A percentile compares a stretch with the other conserved stretches of the same genome.
phyloP scores from a whole-genome alignment of 2,329 filamentous ascomycete species.

The Neurospora sp. region DNA sequence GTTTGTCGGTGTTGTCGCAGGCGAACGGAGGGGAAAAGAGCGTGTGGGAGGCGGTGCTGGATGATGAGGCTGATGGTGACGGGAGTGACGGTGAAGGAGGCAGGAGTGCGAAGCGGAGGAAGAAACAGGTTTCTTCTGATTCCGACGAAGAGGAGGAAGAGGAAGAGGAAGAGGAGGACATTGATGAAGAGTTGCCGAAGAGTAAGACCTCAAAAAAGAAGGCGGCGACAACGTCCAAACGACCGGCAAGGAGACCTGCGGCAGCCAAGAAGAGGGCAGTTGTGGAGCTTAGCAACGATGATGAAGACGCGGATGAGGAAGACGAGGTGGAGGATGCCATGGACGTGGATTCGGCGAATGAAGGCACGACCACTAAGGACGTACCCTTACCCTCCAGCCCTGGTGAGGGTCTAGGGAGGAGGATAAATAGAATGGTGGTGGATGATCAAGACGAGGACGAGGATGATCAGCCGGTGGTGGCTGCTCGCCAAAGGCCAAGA shows the following conservation, averaged over 20 bases:
- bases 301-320: constrained; percentile 19
- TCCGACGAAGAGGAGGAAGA: constrained; percentile 16
- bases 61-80: constrained; percentile 12
- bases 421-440: constrained; percentile 16
- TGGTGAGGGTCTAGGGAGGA: constrained; percentile 10
- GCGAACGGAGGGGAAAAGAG: constrained; percentile 10
- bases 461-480: constrained; percentile 27
- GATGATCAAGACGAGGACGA: constrained; percentile 31
- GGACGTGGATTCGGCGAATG: constrained; percentile 11
- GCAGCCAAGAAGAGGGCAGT: constrained; percentile 5
- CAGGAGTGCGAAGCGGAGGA: constrained; percentile 1
- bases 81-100: not conserved
- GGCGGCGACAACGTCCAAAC: not conserved
- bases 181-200: constrained; percentile 10
- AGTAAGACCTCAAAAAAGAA: not conserved
- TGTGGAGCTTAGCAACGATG: constrained; percentile 7
- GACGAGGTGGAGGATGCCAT: constrained; percentile 17
- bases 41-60: constrained; percentile 15
- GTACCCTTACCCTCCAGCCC: constrained; percentile 32
- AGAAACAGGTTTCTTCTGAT: not conserved
- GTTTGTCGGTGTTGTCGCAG: constrained; percentile 6
- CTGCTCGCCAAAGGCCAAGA: constrained; percentile 25
- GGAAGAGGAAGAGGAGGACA: not conserved
- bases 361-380: constrained; percentile 22
- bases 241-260: not conserved